Evolutionary conservation across 352 stramenopile species (phyloP), one percentile per base, ranked within the genome.

Genomic region (Globisporangium recalcitrans): DNA sequence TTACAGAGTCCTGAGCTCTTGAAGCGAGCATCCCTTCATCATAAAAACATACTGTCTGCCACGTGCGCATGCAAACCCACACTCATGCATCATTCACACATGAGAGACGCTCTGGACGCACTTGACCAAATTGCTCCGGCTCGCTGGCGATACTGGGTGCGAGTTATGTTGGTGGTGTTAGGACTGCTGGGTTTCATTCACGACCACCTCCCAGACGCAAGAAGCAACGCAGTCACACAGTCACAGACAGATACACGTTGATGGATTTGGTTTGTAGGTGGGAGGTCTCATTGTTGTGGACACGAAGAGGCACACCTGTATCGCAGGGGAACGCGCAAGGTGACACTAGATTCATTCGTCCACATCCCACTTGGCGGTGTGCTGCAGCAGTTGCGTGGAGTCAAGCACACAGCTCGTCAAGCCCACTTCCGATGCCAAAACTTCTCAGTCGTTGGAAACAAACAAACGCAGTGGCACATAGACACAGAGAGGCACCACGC

Each of bases 71-170:
- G 10, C 32, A 13, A 14, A 9, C 14, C 10, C 14, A 14, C 13
- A 40, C 4, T 4, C 36, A 9, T 44, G 36, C 32, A 4, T 38
- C 32, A 38, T 11, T 14, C 32, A 14, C 2, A 38, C 10, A 16
- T 11, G 10, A n/a, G 14, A 44, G 36, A 14, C 9, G 14, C 36
- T 44, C 13, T 21, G 11, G n/a, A 44, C 36, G 14, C 36, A 44
- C 36, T 44, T 49, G 42, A 16, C n/a, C n/a, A 49, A 19, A 24
- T 49, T 49, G n/a, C 42, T 49, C 42, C n/a, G 42, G 42, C 42
- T 49, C 42, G n/a, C n/a, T 27, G 7, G 42, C 7, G 8, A 49
- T 14, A 49, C 8, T 49, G 42, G 42, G 42, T 49, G 21, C 42
- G 27, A 13, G 4, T 9, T 14, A 44, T 21, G 1, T 5, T 40